Evolutionary conservation across 306 rosid species (phyloP).

Genomic region (Medicago ruthenica): DNA sequence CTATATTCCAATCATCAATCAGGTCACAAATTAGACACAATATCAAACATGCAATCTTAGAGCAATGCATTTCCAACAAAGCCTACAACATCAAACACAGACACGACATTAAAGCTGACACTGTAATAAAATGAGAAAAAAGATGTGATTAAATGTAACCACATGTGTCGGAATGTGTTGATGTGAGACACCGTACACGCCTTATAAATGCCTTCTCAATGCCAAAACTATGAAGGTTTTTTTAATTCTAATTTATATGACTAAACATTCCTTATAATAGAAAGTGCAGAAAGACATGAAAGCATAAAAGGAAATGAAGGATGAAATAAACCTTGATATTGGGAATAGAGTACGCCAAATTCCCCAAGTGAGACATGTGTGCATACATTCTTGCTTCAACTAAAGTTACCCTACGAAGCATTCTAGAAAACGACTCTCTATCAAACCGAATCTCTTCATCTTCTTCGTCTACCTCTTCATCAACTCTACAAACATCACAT

Average conservation of each 20-base stretch:
- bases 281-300: background rate
- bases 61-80: background rate
- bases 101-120: no score
- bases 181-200: background rate
- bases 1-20: background rate
- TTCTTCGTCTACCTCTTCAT: conserved; percentile 37
- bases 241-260: background rate
- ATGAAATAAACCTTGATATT: conserved; percentile 61
- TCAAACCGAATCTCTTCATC: conserved; percentile 53
- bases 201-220: no score
- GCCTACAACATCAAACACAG: no score
- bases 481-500: conserved; percentile 62
- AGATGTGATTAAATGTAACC: no score
- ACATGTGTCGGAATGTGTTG: no score
- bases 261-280: background rate
- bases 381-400: conserved; percentile 81
- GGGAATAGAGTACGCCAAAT: conserved; percentile 75
- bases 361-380: conserved; percentile 90
- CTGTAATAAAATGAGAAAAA: no score
- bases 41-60: background rate
- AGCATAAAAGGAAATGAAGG: background rate
- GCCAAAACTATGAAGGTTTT: no score
- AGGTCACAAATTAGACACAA: background rate
- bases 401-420: conserved; percentile 81
- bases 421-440: conserved; percentile 67